These are phyloP conservation scores for Toxoplasma gondii DNA, from an alignment of 169 alveolate species.

Conservation along the genomic window DNA sequence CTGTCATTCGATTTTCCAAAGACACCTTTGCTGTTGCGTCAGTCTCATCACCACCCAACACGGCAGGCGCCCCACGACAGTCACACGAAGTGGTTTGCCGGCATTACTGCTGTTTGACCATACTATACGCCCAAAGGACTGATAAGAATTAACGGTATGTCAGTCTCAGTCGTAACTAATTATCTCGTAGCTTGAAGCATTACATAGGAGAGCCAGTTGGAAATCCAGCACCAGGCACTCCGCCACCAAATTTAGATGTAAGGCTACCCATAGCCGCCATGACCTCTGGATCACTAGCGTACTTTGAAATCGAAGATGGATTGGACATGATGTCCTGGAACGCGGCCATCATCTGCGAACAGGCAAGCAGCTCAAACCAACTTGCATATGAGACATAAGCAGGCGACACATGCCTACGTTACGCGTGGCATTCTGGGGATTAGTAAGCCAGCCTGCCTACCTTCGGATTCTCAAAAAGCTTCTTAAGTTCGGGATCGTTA, in stretches of 20 bases:
- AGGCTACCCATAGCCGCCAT: conserved; percentile 69
- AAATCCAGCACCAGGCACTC: conserved; percentile 57
- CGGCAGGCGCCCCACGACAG: too few species aligned
- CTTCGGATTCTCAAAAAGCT: conserved; percentile 67
- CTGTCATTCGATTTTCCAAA: too few species aligned
- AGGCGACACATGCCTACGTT: not conserved
- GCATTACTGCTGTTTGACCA: too few species aligned
- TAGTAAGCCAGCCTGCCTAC: not conserved
- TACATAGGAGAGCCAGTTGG: conserved; percentile 20
- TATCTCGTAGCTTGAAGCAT: not conserved
- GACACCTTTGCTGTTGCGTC: too few species aligned
- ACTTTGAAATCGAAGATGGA: conserved; percentile 74
- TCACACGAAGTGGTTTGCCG: too few species aligned
- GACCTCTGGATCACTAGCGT: conserved; percentile 76
- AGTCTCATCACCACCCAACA: too few species aligned
- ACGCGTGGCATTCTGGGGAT: not conserved
- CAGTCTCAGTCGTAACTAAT: too few species aligned
- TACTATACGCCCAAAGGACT: too few species aligned
- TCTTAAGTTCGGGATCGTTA: conserved; percentile 67
- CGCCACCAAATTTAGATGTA: conserved; percentile 66
- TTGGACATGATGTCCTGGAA: conserved; percentile 78
- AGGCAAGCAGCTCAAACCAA: not conserved
- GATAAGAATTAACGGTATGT: too few species aligned
- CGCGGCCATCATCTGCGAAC: conserved; percentile 75
- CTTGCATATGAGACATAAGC: not conserved